Percentiles rank a stretch among this genome's conserved stretches.
Conservation (phyloP, 1,284 basidiomycete genomes). For the Ustilago shanxiensis region DNA sequence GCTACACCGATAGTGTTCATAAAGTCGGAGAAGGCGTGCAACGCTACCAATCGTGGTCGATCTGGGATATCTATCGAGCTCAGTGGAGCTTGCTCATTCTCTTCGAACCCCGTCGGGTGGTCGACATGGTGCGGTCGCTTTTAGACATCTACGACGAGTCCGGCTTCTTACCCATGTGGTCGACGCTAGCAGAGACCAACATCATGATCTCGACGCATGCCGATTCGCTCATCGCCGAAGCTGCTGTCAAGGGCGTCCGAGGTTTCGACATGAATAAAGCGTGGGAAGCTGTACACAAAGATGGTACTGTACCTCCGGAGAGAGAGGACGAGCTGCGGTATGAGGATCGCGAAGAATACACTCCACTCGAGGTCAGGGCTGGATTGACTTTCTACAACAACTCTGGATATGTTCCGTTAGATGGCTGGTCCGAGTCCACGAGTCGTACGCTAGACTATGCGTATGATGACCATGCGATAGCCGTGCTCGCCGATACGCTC, state of each 20-base stretch:
- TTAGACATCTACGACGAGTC: slow-evolving; percentile 81
- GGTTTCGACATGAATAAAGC: slow-evolving; percentile 79
- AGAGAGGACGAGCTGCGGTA: slow-evolving; percentile 71
- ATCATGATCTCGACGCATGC: slow-evolving; percentile 84
- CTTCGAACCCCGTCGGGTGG: slow-evolving; percentile 80
- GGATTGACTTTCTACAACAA: slow-evolving; percentile 79
- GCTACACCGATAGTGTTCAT: slow-evolving; percentile 78
- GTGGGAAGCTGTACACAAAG: slow-evolving; percentile 82
- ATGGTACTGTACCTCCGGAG: slow-evolving; percentile 74
- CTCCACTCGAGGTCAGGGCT: slow-evolving; percentile 76
- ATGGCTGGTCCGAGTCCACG: slow-evolving; percentile 71
- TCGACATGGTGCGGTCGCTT: slow-evolving; percentile 83
- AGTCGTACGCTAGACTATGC: slow-evolving; percentile 75
- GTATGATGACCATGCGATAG: slow-evolving; percentile 82
- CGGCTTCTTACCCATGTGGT: slow-evolving; percentile 91
- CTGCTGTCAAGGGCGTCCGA: slow-evolving; percentile 76
- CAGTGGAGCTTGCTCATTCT: slow-evolving; percentile 83
- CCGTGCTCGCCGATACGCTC: slow-evolving; percentile 76
- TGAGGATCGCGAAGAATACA: slow-evolving; percentile 81
- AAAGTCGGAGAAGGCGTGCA: slow-evolving; percentile 73
- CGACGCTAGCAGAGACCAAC: slow-evolving; percentile 82
- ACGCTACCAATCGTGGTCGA: slow-evolving; percentile 82
- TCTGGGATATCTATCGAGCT: slow-evolving; percentile 86
- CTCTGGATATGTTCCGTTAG: slow-evolving; percentile 82
- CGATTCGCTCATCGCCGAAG: slow-evolving; percentile 84